Base-by-base conservation (phyloP, 2,329 filamentous ascomycete species). In the Chrysoporthe puriensis region DNA sequence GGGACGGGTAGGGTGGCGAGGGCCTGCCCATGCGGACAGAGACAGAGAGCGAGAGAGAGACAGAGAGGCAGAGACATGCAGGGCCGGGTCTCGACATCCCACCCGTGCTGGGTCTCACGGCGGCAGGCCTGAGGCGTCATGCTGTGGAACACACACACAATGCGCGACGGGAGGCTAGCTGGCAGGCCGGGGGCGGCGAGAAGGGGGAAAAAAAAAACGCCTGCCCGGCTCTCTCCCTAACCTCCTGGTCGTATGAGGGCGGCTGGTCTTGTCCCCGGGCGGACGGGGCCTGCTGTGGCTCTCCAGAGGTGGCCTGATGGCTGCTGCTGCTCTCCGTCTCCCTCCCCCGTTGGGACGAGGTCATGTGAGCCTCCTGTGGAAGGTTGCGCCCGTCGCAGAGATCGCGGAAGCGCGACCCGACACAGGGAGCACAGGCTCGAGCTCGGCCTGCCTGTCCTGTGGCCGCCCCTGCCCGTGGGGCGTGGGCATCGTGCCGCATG, bases 41-140 rank as follows among this genome's bases (percentile, higher is more conserved):
- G 5, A 46, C 14, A 11, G 4, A 6, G 7, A 14, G 7, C n/a
- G 44, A 18, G 4, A 18, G 7, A 14, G 7, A 46, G 44, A 3
- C 44, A 14, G 44, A 13, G 8, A 58, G 26, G 11, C 21, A 18
- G 21, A 26, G 16, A 40, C 54, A 58, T 58, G 59, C 56, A 61
- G 21, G 26, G 34, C 50, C 36, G 52, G 48, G 60, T 34, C n/a
- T 64, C 58, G 57, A 64, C 66, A 64, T 26, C 44, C 61, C 52
- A n/a, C 62, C 63, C 54, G 48, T 2, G 2, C 26, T 26, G 26
- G 21, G 66, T 67, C 66, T 61, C 62, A 67, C 66, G 62, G 57
- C 50, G 50, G 62, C 66, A 57, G 52, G 36, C 62, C 64, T 48
- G 58, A 64, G 64, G 64, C 62, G 57, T 50, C 32, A 67, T 67